Evolutionary conservation across 441 rosid genomes (phyloP), one percentile per base, ranked within the genome.

Genomic region (Pelargonium citronellum): DNA sequence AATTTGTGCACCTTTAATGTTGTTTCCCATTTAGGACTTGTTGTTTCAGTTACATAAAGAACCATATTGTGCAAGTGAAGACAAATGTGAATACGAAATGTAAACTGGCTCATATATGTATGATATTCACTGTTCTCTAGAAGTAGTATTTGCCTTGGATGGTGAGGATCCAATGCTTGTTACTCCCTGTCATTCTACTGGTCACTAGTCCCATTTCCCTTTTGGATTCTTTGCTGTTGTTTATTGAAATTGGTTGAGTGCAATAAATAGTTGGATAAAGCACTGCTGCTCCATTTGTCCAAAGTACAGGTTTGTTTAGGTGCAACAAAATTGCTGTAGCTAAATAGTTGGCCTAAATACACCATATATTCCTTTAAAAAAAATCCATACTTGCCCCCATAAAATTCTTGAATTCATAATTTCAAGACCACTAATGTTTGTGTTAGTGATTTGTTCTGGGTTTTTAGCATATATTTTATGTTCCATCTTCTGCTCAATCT

Each of bases 191-290:
- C 58, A 13, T 5, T 5, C 58, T 3, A 53, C 8, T 5, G 63
- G 27, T 57, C 12, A 15, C 27, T 0, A 19, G 19, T 17, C 63
- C 19, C 11, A 57, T 17, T 19, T 19, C 63, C 63, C 63, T 57
- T 57, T 22, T 57, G 63, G 24, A 57, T 57, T 57, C 63, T 57
- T 57, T 57, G 10, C 30, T 19, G 7, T 17, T 7, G 19, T 57
- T 57, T 17, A 19, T 57, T 22, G 7, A 57, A 57, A 57, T 17
- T 17, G 12, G 24, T 57, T 19, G 13, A 7, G 11, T 57, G 30
- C 63, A 57, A 57, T 57, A 57, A 57, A n/a, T 16, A 55, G 22
- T 55, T n/a, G n/a, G 61, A 55, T 16, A 55, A n/a, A 17, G 27
- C 19, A 5, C 24, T 7, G 19, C 2, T 7, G 2, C 24, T 17